Base-by-base conservation (phyloP, 1,139 yeast species). In the Candida albicans region DNA sequence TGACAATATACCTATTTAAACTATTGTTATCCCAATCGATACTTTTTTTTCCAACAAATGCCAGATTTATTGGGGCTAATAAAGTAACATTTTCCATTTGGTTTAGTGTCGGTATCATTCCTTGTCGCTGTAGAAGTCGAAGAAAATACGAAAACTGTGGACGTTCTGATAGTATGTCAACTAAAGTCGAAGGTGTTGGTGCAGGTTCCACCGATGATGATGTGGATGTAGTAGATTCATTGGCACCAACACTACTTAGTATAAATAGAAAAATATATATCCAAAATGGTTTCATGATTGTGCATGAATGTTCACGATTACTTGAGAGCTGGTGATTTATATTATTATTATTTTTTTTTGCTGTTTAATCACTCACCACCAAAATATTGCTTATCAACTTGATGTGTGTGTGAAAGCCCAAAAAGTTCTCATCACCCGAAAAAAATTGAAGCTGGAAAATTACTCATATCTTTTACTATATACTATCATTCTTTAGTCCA, bases 21-120 rank as follows among this genome's bases (percentile, higher is more conserved):
- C 53, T 52, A 35, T 61, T 49, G 35, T 61, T 58, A 14, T 57
- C 63, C 34, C 42, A 43, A 9, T 51, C 45, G 35, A 45, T 29
- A 5, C 33, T 12, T 4, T 47, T 44, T 25, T 40, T 31, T 9
- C 43, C 47, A 8, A 52, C 72, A 62, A 87, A 90, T 0, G 96
- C 97, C 54, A 86, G 82, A 64, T 91, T 89, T 14, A 87, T 77
- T 0, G 98, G 97, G 0, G 97, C 97, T 37, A 89, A 61, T 14
- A 91, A 65, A 0, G 98, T 89, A 42, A 84, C 76, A 59, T 90
- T 86, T 31, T 71, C 67, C 49, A 86, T 64, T 31, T 69, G 68
- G 59, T 89, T 91, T 40, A 93, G 62, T 29, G 68, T 64, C 1
- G 95, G 95, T 1, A 93, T 70, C 49, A 87, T 65, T 10, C 85